These are phyloP conservation scores for Metschnikowia lochheadii DNA, from an alignment of 805 yeast species.

Conservation along the genomic window DNA sequence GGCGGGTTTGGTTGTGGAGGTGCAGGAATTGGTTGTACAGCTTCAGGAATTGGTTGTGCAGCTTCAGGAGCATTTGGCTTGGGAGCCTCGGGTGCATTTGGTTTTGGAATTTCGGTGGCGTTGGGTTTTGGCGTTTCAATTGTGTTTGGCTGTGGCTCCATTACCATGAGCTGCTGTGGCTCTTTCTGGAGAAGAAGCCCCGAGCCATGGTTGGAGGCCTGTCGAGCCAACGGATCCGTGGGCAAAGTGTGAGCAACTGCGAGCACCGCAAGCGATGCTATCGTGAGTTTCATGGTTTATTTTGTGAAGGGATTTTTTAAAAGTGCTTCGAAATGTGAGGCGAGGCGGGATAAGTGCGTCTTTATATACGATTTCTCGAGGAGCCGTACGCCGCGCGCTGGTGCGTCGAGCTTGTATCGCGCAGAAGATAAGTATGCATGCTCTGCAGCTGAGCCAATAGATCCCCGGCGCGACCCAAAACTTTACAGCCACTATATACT, in stretches of 20 bases:
- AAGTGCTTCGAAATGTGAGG: neutral
- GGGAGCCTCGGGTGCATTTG: too few species aligned
- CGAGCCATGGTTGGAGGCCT: neutral
- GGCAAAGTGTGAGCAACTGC: conserved; percentile 23
- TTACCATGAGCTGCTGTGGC: conserved; percentile 1
- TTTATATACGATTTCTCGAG: neutral
- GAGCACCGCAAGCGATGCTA: conserved; percentile 20
- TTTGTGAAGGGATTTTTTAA: neutral
- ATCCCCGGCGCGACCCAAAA: too few species aligned
- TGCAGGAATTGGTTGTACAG: too few species aligned
- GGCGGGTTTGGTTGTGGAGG: too few species aligned
- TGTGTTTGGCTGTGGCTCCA: too few species aligned
- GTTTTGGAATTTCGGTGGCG: neutral
- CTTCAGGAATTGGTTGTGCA: too few species aligned
- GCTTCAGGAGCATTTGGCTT: too few species aligned
- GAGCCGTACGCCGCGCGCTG: neutral
- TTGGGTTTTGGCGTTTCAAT: neutral
- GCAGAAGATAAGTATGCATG: conserved; percentile 3
- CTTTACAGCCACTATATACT: too few species aligned
- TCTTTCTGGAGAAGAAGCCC: neutral
- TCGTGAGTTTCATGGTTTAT: conserved; percentile 15
- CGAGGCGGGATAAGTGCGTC: neutral
- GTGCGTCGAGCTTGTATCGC: neutral
- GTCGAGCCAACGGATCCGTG: neutral
- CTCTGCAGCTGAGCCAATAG: neutral